Percentiles rank a stretch among this genome's conserved stretches.
Conservation (phyloP, 371 early-diverging fungal species). For the Mortierella sp. region DNA sequence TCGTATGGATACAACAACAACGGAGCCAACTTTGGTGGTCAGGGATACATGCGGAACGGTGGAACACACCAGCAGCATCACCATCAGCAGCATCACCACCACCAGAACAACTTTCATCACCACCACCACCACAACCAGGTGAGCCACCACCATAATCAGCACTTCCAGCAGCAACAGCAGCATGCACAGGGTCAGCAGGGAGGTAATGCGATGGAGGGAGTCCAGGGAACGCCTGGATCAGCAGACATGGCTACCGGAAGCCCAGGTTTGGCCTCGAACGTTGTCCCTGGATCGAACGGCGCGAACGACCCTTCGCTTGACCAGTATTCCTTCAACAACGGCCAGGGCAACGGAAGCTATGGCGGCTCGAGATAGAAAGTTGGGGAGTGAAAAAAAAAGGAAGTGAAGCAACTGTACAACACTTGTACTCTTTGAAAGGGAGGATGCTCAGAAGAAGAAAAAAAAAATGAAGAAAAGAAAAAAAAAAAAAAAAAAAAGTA, state of each 20-base stretch:
- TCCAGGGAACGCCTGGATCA: slow-evolving; percentile 43
- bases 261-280: slow-evolving; percentile 36
- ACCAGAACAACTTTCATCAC: slow-evolving; percentile 32
- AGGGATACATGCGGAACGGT: neutral
- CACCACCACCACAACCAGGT: slow-evolving; percentile 20
- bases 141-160: slow-evolving; percentile 27
- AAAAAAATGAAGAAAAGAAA: neutral
- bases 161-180: slow-evolving; percentile 27
- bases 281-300: slow-evolving; percentile 26
- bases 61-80: slow-evolving; percentile 14
- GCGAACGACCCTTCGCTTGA: slow-evolving; percentile 25
- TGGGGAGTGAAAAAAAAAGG: neutral
- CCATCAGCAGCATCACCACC: slow-evolving; percentile 23
- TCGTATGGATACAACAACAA: slow-evolving; percentile 28
- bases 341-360: neutral
- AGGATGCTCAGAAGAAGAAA: neutral
- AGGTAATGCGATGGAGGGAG: slow-evolving; percentile 27
- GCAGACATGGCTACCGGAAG: slow-evolving; percentile 50
- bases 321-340: slow-evolving; percentile 28
- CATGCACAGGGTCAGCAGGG: slow-evolving; percentile 28
- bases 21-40: slow-evolving; percentile 22
- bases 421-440: neutral
- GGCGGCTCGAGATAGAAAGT: neutral
- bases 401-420: neutral
- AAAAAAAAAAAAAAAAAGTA: neutral